Percentiles rank a stretch among this genome's conserved stretches.
phyloP scores from a whole-genome alignment of 108 stramenopile genomes.

The Hondaea fermentalgiana region DNA sequence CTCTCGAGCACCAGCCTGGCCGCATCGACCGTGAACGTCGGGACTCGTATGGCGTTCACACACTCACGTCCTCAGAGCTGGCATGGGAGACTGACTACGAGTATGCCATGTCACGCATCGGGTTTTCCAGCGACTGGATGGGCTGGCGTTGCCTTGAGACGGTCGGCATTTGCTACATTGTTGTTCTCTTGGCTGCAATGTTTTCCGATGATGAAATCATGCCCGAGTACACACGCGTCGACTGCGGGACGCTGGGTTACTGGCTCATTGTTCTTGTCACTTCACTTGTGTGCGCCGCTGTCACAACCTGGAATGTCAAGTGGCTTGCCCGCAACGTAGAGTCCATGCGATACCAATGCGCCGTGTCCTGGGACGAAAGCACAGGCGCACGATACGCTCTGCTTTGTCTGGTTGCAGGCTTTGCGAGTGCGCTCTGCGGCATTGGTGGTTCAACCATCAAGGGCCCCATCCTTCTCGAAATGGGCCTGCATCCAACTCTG shows the following conservation, averaged over 20 bases:
- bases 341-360: neutral
- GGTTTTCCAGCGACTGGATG: neutral
- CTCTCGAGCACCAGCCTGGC: neutral
- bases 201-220: neutral
- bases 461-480: neutral
- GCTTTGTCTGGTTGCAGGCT: neutral
- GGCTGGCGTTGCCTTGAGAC: neutral
- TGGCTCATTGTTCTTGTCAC: neutral
- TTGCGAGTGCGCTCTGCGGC: neutral
- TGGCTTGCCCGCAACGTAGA: neutral
- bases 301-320: neutral
- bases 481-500: neutral
- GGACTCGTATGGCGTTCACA: neutral
- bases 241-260: neutral
- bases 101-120: neutral
- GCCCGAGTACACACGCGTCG: neutral
- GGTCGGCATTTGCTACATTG: neutral
- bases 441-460: conserved; percentile 2
- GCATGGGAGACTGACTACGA: neutral
- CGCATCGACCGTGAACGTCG: neutral
- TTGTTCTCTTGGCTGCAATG: neutral
- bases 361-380: neutral
- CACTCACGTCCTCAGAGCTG: neutral
- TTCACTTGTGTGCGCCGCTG: neutral
- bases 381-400: neutral